These are phyloP conservation scores for Saururus chinensis DNA, from an alignment of 164 flowering plant species.

Conservation along the genomic window DNA sequence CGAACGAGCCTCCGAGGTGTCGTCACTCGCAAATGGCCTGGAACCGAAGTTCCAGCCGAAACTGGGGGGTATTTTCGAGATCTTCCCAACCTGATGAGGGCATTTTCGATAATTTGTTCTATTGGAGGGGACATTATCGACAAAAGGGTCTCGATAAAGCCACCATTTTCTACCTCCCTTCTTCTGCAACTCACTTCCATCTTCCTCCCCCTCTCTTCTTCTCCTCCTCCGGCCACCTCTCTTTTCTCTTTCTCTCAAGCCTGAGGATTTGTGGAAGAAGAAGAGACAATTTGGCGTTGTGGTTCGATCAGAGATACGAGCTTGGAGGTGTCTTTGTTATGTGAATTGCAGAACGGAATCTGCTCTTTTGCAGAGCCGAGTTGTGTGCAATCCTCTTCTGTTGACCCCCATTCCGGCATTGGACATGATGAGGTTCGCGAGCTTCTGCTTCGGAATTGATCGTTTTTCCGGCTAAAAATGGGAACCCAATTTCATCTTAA, in stretches of 20 bases:
- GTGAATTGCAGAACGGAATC: background rate
- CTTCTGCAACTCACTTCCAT: constrained; percentile 4
- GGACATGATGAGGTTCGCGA: constrained; percentile 15
- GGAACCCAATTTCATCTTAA: background rate
- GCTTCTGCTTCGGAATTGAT: background rate
- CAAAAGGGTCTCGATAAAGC: constrained; percentile 2
- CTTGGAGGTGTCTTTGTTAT: background rate
- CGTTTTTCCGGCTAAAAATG: background rate
- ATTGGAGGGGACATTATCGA: too few relatives aligned
- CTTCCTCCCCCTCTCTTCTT: background rate
- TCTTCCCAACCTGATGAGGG: background rate
- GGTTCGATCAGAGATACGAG: background rate
- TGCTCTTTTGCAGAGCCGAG: too few relatives aligned
- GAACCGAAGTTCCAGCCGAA: background rate
- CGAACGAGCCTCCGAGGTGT: background rate
- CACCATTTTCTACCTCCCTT: constrained; percentile 7
- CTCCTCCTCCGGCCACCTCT: background rate
- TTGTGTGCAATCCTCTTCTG: background rate
- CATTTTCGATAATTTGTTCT: background rate
- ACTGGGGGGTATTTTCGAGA: background rate
- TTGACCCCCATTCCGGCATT: constrained; percentile 3
- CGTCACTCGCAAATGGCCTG: background rate
- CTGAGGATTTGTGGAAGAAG: background rate
- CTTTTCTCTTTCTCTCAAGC: background rate
- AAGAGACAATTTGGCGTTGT: background rate